Evolutionary conservation across 2,329 filamentous ascomycete genomes (phyloP), one percentile per base, ranked within the genome.

Genomic region (Colletotrichum lentis): DNA sequence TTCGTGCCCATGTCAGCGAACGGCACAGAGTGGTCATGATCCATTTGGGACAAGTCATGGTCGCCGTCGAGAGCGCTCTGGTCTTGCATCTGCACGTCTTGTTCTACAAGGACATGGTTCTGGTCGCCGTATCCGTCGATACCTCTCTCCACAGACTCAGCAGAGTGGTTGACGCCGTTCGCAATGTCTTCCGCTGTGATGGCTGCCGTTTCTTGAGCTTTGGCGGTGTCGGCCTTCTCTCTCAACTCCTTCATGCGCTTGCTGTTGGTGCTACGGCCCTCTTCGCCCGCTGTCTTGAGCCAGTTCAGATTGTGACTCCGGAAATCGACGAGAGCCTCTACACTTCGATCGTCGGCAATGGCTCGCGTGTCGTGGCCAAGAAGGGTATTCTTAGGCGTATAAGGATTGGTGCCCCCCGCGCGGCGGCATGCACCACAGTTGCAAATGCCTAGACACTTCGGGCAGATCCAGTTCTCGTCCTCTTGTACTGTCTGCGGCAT

Each of bases 321-420:
- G 78, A 97, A 97, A 76, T 98, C 94, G 10, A 98, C 93, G 24
- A 98, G 85, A 27, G 89, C 90, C 77, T 98, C 95, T 6, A 97
- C 89, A 74, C 94, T 97, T 69, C 96, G 89, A 59, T 92, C 91
- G 78, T 99, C 96, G 2, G 96, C 95, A 56, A 98, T 90, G 41
- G 91, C 91, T 62, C 89, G 91, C 0, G 96, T 99, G 72, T 98
- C 94, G 73, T 97, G 94, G 0, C 96, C 96, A 2, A 98, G 86
- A 1, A 95, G 83, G 0, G 94, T 97, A 65, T 91, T 93, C 74
- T 93, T 96, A 0, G 96, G 96, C 59, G 91, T 88, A 74, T 97
- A 97, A 0, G 94, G 92, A 5, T 84, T 85, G 73, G 91, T 91
- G n/a, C 86, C 88, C 10, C 82, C 83, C 46, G 79, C 76, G 49